A percentile compares a stretch with the other conserved stretches of the same genome.
phyloP scores from a whole-genome alignment of 2,329 filamentous ascomycete genomes.

The Fusarium sp. region DNA sequence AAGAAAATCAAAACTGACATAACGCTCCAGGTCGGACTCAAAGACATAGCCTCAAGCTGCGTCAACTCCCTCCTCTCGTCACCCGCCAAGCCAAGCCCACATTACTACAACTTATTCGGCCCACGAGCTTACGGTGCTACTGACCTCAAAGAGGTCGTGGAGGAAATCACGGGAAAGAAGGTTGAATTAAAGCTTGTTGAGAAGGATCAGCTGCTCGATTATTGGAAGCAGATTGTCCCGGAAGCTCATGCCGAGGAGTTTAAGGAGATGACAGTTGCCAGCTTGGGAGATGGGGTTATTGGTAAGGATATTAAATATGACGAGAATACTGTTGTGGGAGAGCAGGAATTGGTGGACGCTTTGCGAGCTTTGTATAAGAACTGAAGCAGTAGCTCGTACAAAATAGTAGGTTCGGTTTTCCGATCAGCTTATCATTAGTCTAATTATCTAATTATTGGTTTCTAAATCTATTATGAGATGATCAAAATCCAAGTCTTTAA shows the following conservation, averaged over 20 bases:
- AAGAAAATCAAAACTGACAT: not conserved
- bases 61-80: slow-evolving; percentile 42
- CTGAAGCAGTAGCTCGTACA: not conserved
- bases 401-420: too few relatives aligned
- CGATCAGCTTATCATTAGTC: not conserved
- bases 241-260: slow-evolving; percentile 41
- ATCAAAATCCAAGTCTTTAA: not conserved
- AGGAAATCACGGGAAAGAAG: slow-evolving; percentile 45
- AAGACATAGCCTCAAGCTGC: slow-evolving; percentile 46
- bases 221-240: slow-evolving; percentile 42
- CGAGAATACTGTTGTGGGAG: slow-evolving; percentile 41
- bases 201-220: slow-evolving; percentile 41
- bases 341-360: slow-evolving; percentile 44
- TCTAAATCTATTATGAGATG: too few relatives aligned
- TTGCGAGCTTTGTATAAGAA: slow-evolving; percentile 33
- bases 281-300: slow-evolving; percentile 44
- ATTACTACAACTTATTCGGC: slow-evolving; percentile 46
- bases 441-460: not conserved
- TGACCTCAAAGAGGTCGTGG: slow-evolving; percentile 47
- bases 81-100: slow-evolving; percentile 11
- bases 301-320: slow-evolving; percentile 40
- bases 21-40: slow-evolving; percentile 44
- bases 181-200: slow-evolving; percentile 40
- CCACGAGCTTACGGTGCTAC: slow-evolving; percentile 46
- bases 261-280: slow-evolving; percentile 46